Conservation (phyloP, 495 filamentous ascomycete genomes). For the Daldinia decipiens region DNA sequence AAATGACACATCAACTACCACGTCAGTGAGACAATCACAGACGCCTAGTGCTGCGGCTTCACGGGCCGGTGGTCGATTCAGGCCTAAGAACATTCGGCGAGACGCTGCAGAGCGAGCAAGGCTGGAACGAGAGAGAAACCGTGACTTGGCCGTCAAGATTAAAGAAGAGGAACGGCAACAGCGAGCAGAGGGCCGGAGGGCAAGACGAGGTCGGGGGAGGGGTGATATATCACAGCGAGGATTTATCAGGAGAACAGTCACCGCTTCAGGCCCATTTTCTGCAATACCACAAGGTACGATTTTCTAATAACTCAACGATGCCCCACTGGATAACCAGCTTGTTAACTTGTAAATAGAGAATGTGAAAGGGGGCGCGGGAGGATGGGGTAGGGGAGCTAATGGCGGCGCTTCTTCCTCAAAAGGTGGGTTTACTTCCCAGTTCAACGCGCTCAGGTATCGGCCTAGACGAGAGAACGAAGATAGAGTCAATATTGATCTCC, state of each 20-base stretch:
- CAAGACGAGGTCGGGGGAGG: conserved; percentile 53
- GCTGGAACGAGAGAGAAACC: conserved; percentile 52
- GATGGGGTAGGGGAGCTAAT: conserved; percentile 48
- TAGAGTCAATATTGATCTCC: conserved; percentile 56
- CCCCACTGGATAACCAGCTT: conserved; percentile 1
- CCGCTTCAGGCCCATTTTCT: conserved; percentile 54
- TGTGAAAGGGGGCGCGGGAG: conserved; percentile 48
- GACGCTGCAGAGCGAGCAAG: conserved; percentile 55
- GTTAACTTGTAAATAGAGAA: conserved; percentile 38
- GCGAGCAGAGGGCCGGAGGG: conserved; percentile 50
- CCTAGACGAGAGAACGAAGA: conserved; percentile 46
- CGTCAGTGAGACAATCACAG: conserved; percentile 30
- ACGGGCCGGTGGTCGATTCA: conserved; percentile 46
- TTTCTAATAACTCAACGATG: neutral
- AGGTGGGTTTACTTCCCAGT: conserved; percentile 45
- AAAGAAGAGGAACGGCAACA: conserved; percentile 47
- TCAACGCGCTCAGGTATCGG: conserved; percentile 38
- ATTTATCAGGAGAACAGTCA: conserved; percentile 47
- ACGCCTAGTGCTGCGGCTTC: conserved; percentile 33
- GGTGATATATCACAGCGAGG: conserved; percentile 48
- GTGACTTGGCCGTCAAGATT: conserved; percentile 43
- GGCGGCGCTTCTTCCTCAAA: conserved; percentile 42
- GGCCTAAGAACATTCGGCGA: conserved; percentile 56
- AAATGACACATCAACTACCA: conserved; percentile 15
- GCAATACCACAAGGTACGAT: conserved; percentile 49